Conservation (phyloP, 2,329 filamentous ascomycete genomes). For the Colletotrichum incanum region DNA sequence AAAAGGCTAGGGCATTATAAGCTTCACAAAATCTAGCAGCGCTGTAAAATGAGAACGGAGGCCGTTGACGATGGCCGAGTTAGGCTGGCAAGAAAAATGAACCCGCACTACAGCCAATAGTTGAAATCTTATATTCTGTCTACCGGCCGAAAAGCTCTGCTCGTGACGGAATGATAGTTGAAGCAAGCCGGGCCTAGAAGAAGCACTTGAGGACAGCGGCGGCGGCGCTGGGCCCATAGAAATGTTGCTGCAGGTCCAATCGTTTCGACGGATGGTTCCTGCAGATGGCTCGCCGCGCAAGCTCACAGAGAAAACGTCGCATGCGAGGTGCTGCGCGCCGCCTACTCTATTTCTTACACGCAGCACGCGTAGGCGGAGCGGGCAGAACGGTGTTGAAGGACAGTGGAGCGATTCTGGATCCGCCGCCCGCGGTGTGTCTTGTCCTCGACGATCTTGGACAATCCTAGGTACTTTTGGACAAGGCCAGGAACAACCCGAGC, state of each 20-base stretch:
- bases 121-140: slow-evolving; percentile 3
- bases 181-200: not conserved
- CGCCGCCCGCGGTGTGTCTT: slow-evolving; percentile 13
- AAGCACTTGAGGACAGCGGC: slow-evolving; percentile 7
- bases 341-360: slow-evolving; percentile 15
- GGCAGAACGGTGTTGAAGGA: slow-evolving; percentile 14
- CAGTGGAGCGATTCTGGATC: slow-evolving; percentile 27
- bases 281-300: slow-evolving; percentile 24
- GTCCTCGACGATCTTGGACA: slow-evolving; percentile 15
- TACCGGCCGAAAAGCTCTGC: not conserved
- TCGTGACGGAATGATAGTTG: not conserved
- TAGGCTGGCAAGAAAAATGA: not conserved
- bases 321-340: slow-evolving; percentile 11
- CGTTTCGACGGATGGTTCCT: slow-evolving; percentile 27
- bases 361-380: slow-evolving; percentile 3
- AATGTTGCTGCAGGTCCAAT: slow-evolving; percentile 26
- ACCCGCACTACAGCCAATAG: slow-evolving; percentile 13
- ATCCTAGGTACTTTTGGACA: slow-evolving; percentile 32
- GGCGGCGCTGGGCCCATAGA: not conserved
- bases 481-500: slow-evolving; percentile 39
- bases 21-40: slow-evolving; percentile 15
- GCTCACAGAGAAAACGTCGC: slow-evolving; percentile 21
- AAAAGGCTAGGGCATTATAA: not conserved
- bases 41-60: not conserved
- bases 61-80: slow-evolving; percentile 19